Conservation (phyloP, 75 land plant species). For the Cryptomeria japonica region DNA sequence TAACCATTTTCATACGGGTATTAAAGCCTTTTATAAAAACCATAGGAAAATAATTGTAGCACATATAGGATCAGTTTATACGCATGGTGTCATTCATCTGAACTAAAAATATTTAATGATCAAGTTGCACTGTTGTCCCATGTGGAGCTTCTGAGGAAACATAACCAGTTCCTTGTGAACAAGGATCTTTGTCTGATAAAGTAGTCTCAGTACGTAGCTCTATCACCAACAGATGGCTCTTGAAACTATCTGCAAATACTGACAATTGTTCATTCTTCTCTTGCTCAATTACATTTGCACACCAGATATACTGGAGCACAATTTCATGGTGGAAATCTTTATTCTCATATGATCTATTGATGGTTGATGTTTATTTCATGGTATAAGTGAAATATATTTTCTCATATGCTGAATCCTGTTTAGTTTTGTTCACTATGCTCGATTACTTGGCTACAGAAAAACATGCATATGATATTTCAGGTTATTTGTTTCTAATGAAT, state of each 20-base stretch:
- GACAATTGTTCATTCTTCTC: background rate
- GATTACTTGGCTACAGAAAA: background rate
- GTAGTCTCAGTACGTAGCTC: background rate
- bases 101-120: background rate
- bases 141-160: background rate
- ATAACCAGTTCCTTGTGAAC: background rate
- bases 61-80: too few relatives aligned
- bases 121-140: background rate
- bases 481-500: background rate
- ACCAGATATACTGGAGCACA: background rate
- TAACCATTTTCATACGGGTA: too few relatives aligned
- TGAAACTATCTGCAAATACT: background rate
- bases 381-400: background rate
- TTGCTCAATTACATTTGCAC: background rate
- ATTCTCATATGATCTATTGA: background rate
- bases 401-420: background rate
- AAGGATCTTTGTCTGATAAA: background rate
- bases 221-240: background rate
- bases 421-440: background rate
- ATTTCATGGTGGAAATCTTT: background rate
- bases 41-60: too few relatives aligned
- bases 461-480: background rate
- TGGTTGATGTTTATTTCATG: background rate
- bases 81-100: too few relatives aligned
- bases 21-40: too few relatives aligned